Percentiles rank a stretch among this genome's conserved stretches.
Conservation (phyloP, 1,139 yeast species). For the Yamadazyma songkhlaensis region DNA sequence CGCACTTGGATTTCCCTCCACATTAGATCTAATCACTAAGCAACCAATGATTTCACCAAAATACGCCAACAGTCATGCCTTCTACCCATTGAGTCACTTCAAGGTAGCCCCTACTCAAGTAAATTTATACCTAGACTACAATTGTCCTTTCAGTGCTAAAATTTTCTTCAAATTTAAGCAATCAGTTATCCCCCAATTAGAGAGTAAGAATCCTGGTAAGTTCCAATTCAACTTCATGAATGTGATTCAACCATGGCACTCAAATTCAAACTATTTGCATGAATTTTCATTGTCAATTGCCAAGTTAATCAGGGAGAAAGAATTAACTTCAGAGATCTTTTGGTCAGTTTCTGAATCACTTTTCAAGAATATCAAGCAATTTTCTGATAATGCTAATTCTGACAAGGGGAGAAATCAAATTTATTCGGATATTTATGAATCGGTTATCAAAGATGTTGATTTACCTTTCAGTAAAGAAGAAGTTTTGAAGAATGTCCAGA, state of each 20-base stretch:
- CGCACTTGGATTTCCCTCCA: no score
- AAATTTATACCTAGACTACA: constrained; percentile 68
- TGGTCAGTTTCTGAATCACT: constrained; percentile 61
- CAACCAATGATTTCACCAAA: constrained; percentile 28
- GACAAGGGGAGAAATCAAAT: constrained; percentile 56
- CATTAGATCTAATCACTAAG: no score
- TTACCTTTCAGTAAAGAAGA: constrained; percentile 37
- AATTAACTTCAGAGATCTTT: constrained; percentile 35
- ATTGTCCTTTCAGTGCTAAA: constrained; percentile 73
- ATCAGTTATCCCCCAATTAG: constrained; percentile 53
- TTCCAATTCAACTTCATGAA: constrained; percentile 62
- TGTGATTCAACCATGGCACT: constrained; percentile 87
- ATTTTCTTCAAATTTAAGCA: constrained; percentile 54
- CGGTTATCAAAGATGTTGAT: constrained; percentile 39
- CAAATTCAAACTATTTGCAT: constrained; percentile 61
- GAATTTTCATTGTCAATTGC: constrained; percentile 76
- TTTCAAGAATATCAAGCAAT: constrained; percentile 50
- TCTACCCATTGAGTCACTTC: constrained; percentile 19
- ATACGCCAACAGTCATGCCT: constrained; percentile 38
- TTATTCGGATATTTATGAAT: constrained; percentile 51
- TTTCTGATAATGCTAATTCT: constrained; percentile 61
- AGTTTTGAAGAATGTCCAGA: constrained; percentile 31
- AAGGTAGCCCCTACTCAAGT: constrained; percentile 31
- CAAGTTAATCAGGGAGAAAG: constrained; percentile 45
- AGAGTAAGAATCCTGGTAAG: constrained; percentile 43